Percentiles rank a stretch among this genome's conserved stretches.
Evolutionary conservation across 345 rosid species (phyloP).

Genomic region (Citrus trifoliata): DNA sequence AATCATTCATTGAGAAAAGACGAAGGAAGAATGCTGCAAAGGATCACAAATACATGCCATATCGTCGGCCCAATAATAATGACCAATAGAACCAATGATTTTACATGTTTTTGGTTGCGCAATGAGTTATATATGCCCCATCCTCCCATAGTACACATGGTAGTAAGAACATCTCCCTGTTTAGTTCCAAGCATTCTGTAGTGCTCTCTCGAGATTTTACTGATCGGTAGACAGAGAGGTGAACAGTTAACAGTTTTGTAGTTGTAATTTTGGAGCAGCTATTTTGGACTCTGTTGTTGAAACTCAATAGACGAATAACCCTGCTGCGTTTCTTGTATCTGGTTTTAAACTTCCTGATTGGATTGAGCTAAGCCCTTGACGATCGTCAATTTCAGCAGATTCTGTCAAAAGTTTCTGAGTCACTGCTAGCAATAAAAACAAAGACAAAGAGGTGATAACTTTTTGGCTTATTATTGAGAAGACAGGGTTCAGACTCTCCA

Average conservation of each 20-base stretch:
- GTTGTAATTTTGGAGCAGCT: neutral
- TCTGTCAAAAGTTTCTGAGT: too few relatives aligned
- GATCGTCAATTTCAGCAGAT: too few relatives aligned
- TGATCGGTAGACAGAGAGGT: neutral
- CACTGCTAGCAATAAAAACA: too few relatives aligned
- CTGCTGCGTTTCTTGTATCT: too few relatives aligned
- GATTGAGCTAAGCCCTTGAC: too few relatives aligned
- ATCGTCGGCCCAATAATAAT: constrained; percentile 47
- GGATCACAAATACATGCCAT: constrained; percentile 86
- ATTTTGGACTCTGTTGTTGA: too few relatives aligned
- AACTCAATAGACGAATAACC: too few relatives aligned
- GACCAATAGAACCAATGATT: constrained; percentile 20
- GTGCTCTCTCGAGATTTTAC: neutral
- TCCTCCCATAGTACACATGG: neutral
- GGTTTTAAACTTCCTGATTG: too few relatives aligned
- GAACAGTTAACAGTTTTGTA: neutral
- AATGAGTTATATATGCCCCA: neutral
- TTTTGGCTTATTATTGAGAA: too few relatives aligned
- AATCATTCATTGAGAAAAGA: constrained; percentile 70
- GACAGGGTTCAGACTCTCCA: too few relatives aligned
- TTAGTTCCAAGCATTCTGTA: too few relatives aligned
- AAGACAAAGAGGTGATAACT: too few relatives aligned
- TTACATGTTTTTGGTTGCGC: constrained; percentile 1
- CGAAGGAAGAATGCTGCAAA: constrained; percentile 91
- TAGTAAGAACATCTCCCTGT: neutral